Base-by-base conservation (phyloP, 306 rosid species). In the Betula pendula region DNA sequence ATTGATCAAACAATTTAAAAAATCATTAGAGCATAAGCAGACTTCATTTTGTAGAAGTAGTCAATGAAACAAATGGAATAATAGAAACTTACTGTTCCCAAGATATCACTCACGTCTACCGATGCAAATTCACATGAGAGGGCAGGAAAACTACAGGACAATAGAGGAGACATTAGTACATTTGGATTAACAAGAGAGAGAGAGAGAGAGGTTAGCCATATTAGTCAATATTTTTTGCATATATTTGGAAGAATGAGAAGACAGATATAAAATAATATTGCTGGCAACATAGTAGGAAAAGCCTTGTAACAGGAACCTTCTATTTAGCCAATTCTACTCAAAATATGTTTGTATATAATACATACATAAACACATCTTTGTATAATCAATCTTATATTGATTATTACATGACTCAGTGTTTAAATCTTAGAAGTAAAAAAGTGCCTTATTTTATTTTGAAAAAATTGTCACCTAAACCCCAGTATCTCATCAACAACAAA, bases 121-220 rank as follows among this genome's bases (percentile, higher is more conserved):
- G 98, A 89, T 77, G 97, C 97, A 87, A 95, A 95, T 84, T 95
- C 98, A 81, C 98, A 95, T 48, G 98, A 90, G 58, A 95, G 98
- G 33, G 92, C 88, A 75, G 96, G 97, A 78, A 92, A 92, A 87
- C 98, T 95, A 79, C 93, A 88, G 68, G 71, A 84, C 35, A 82
- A 83, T 75, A 47, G 42, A 76, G 73, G 50, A 31, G 67, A 68
- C 53, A 84, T 84, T 71, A 83, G 81, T 69, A 52, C n/a, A 50
- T n/a, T n/a, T n/a, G 65, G 49, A 65, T 53, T 27, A 49, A 43
- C 40, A 17, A 48, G 75, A 72, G 60, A 75, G 51, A 48, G 70
- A 51, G 49, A 70, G 68, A 78, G 68, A 42, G 51, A 44, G 8
- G 40, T 59, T 62, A 6, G 42, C 40, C 68, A 62, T 33, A 62